Conservation (phyloP, 2,329 filamentous ascomycete species). For the Claviceps arundinis region DNA sequence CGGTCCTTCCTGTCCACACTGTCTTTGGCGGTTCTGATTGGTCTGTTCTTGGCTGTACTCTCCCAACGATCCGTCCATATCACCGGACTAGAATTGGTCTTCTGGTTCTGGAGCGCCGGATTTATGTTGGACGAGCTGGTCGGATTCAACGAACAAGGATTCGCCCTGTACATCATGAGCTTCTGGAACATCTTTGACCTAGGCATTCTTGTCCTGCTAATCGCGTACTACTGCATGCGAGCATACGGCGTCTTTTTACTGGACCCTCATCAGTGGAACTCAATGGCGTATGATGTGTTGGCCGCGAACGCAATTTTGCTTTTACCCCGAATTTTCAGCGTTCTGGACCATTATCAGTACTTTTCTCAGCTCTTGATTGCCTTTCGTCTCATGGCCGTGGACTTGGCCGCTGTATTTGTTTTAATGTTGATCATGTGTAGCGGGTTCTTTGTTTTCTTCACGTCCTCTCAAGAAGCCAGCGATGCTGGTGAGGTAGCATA, state of each 20-base stretch:
- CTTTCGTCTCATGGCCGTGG: conserved; percentile 85
- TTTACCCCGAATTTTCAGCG: conserved; percentile 80
- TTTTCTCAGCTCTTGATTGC: conserved; percentile 91
- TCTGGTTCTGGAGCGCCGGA: conserved; percentile 96
- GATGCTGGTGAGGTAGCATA: conserved; percentile 68
- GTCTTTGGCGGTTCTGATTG: conserved; percentile 74
- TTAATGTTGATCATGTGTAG: conserved; percentile 80
- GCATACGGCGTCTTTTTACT: conserved; percentile 77
- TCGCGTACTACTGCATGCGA: conserved; percentile 81
- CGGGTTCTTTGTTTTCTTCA: conserved; percentile 92
- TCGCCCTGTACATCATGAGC: conserved; percentile 91
- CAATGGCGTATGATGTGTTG: conserved; percentile 86
- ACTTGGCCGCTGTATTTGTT: conserved; percentile 72
- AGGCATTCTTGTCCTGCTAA: conserved; percentile 72
- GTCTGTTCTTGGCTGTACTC: conserved; percentile 74
- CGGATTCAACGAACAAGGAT: conserved; percentile 92
- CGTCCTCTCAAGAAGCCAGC: conserved; percentile 59
- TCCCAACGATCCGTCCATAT: conserved; percentile 64
- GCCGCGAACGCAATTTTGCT: conserved; percentile 82
- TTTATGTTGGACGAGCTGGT: conserved; percentile 96
- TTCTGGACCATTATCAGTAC: conserved; percentile 89
- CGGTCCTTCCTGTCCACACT: conserved; percentile 80
- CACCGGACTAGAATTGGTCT: conserved; percentile 71
- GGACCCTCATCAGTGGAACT: conserved; percentile 60
- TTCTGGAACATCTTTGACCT: conserved; percentile 96